These are phyloP conservation scores for Fusarium musae DNA, from an alignment of 2,329 filamentous ascomycete genomes.

Conservation along the genomic window DNA sequence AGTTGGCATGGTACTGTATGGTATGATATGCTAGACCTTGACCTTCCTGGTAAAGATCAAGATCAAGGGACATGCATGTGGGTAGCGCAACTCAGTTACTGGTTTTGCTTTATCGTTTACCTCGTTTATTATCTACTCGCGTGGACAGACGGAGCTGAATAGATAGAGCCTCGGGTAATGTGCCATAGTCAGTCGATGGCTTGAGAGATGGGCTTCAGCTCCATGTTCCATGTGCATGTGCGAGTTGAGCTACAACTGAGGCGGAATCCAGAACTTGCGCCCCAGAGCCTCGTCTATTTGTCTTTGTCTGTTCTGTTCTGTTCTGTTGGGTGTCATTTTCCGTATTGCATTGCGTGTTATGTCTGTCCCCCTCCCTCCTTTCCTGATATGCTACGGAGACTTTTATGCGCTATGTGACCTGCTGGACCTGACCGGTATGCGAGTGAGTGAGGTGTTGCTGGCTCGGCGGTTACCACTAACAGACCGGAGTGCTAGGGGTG, in stretches of 20 bases:
- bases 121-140: neutral
- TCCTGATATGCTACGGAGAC: neutral
- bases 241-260: slow-evolving; percentile 23
- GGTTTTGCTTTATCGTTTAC: neutral
- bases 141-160: slow-evolving; percentile 21
- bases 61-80: neutral
- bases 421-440: neutral
- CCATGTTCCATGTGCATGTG: slow-evolving; percentile 16
- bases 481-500: slow-evolving; percentile 1
- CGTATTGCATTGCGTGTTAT: neutral
- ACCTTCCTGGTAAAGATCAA: neutral
- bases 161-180: neutral
- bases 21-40: neutral
- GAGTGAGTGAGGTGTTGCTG: neutral
- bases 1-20: slow-evolving; percentile 10
- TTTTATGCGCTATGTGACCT: neutral
- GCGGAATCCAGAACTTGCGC: slow-evolving; percentile 23
- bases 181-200: slow-evolving; percentile 11
- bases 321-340: slow-evolving; percentile 8
- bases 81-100: neutral
- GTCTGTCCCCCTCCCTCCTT: neutral
- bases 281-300: slow-evolving; percentile 11
- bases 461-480: slow-evolving; percentile 12
- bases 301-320: neutral
- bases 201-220: slow-evolving; percentile 30